These are phyloP conservation scores for Trichoderma oligosporum DNA, from an alignment of 2,329 filamentous ascomycete genomes.

Conservation along the genomic window DNA sequence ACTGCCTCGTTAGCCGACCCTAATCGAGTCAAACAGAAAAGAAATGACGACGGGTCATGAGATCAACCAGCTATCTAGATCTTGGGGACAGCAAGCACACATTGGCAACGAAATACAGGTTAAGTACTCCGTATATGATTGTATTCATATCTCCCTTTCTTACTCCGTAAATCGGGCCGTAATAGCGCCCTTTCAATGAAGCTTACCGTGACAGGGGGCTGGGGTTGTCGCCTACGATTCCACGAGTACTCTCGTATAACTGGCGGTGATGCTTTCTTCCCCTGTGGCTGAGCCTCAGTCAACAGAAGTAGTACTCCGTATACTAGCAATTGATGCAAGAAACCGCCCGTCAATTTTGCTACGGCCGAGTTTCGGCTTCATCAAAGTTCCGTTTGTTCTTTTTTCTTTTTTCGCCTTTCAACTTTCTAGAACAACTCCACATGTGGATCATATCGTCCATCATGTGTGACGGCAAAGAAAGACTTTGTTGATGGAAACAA, in stretches of 20 bases:
- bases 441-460: neutral
- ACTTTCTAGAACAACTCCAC: neutral
- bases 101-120: no score
- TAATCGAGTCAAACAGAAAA: no score
- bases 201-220: neutral
- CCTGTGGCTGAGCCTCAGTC: neutral
- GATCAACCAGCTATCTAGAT: no score
- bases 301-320: no score
- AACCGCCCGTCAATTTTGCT: neutral
- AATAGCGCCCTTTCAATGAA: neutral
- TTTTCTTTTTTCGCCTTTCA: neutral
- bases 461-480: neutral
- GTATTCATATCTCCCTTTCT: neutral
- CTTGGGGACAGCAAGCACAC: no score
- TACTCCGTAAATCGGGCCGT: neutral
- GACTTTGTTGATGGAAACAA: neutral
- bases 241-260: neutral
- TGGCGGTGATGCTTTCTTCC: neutral
- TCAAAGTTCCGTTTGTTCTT: neutral
- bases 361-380: neutral
- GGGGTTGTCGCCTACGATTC: neutral
- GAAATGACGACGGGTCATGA: no score
- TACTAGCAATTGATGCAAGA: neutral
- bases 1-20: no score
- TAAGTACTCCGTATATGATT: neutral